Evolutionary conservation across 2,329 filamentous ascomycete genomes (phyloP).

Genomic region (Fusarium pseudonygamai): DNA sequence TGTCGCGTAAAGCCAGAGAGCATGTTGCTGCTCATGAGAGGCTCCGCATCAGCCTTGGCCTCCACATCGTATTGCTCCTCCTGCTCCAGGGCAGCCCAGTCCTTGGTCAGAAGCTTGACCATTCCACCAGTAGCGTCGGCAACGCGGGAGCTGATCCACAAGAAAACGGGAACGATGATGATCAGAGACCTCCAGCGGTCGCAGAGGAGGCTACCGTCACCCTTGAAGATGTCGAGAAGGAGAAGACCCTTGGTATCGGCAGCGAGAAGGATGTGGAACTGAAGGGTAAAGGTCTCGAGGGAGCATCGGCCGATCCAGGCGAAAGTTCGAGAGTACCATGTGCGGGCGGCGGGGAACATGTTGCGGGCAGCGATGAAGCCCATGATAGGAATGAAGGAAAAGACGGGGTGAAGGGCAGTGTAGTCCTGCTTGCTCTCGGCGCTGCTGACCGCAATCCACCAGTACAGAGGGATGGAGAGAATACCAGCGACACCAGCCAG

Average conservation of each 20-base stretch:
- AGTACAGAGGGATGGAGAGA: slow-evolving; percentile 43
- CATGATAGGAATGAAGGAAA: slow-evolving; percentile 64
- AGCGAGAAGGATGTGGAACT: slow-evolving; percentile 70
- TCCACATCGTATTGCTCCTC: slow-evolving; percentile 24
- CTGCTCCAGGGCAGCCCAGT: slow-evolving; percentile 16
- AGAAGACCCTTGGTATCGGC: slow-evolving; percentile 62
- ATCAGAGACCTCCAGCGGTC: slow-evolving; percentile 41
- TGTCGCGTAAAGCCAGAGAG: slow-evolving; percentile 21
- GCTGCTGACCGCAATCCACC: slow-evolving; percentile 44
- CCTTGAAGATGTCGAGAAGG: slow-evolving; percentile 31
- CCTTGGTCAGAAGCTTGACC: slow-evolving; percentile 30
- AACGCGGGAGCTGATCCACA: slow-evolving; percentile 39
- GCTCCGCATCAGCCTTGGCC: slow-evolving; percentile 31
- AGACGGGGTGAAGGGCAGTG: slow-evolving; percentile 61
- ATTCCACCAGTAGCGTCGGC: slow-evolving; percentile 33
- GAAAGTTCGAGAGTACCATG: slow-evolving; percentile 50
- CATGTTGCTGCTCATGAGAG: slow-evolving; percentile 16
- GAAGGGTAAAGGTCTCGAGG: slow-evolving; percentile 67
- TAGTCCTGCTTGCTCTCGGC: slow-evolving; percentile 49
- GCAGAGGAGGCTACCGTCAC: slow-evolving; percentile 30
- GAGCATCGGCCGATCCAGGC: slow-evolving; percentile 65
- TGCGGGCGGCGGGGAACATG: slow-evolving; percentile 23
- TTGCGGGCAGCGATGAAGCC: slow-evolving; percentile 64
- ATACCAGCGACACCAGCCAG: slow-evolving; percentile 26
- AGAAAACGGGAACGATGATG: slow-evolving; percentile 41